phyloP scores from a whole-genome alignment of 108 stramenopile genomes.

The Skeletonema menzelii region DNA sequence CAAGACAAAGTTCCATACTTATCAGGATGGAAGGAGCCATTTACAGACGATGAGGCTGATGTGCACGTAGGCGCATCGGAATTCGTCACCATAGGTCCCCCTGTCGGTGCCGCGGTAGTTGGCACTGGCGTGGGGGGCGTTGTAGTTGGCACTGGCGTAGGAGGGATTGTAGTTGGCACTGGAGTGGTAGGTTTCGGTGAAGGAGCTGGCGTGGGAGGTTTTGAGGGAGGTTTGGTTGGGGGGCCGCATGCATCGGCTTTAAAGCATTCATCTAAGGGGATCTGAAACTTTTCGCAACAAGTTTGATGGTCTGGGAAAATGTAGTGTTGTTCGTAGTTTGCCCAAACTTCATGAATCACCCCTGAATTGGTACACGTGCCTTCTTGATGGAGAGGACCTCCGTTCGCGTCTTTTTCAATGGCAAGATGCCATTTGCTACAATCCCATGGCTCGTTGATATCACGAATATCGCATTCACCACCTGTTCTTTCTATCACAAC shows the following conservation, averaged over 20 bases:
- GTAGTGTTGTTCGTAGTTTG: background rate
- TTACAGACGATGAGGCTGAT: background rate
- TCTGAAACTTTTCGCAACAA: background rate
- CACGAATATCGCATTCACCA: background rate
- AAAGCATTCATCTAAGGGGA: background rate
- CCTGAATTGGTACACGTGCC: background rate
- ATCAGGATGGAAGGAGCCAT: background rate
- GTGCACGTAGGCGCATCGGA: background rate
- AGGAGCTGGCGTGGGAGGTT: background rate
- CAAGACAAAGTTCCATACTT: background rate
- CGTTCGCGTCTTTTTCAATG: background rate
- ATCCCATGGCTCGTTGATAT: background rate
- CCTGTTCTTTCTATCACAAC: background rate
- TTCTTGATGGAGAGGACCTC: background rate
- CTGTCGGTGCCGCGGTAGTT: background rate
- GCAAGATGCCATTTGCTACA: background rate
- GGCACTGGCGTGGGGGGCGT: background rate
- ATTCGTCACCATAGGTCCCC: background rate
- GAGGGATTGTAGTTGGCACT: background rate
- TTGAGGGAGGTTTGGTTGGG: background rate
- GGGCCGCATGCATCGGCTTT: background rate
- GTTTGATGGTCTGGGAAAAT: background rate
- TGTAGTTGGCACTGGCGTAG: background rate
- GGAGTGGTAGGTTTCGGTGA: background rate
- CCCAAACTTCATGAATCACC: background rate